These are phyloP conservation scores for Diplocarpon rosae DNA, from an alignment of 2,329 filamentous ascomycete species.

Conservation along the genomic window DNA sequence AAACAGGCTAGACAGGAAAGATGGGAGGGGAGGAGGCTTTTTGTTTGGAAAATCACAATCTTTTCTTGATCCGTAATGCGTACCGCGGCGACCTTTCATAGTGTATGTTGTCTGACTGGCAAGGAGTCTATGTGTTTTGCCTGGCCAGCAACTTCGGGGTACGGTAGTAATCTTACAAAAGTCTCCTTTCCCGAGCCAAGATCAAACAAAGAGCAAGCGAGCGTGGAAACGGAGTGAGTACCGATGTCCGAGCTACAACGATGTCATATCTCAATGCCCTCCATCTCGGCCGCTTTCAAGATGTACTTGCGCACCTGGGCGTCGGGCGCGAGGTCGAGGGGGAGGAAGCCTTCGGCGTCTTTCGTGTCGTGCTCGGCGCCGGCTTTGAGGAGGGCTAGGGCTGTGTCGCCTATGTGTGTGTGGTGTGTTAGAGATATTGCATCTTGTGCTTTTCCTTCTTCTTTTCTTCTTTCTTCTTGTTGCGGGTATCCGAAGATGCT, in stretches of 20 bases:
- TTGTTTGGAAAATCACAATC: no score
- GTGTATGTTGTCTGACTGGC: no score
- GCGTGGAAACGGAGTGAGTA: background rate
- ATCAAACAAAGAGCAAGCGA: background rate
- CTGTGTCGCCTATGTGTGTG: constrained; percentile 51
- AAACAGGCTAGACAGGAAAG: no score
- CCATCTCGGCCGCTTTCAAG: constrained; percentile 64
- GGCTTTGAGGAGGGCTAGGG: constrained; percentile 68
- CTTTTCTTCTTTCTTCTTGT: background rate
- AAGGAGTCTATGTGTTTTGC: no score
- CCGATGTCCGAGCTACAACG: no score
- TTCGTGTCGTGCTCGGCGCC: constrained; percentile 75
- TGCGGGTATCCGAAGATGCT: background rate
- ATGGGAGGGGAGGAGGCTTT: no score
- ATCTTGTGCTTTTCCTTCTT: background rate
- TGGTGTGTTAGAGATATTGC: background rate
- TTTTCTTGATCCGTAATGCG: no score
- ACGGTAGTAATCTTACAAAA: no score
- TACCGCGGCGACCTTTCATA: no score
- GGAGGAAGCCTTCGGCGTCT: constrained; percentile 57
- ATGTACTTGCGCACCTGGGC: constrained; percentile 72
- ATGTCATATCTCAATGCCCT: constrained; percentile 54
- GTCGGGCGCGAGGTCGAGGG: constrained; percentile 79
- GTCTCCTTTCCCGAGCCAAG: no score
- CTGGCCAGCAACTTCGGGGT: no score